Base-by-base conservation (phyloP, 169 alveolate species). In the Plasmodium yoelii region DNA sequence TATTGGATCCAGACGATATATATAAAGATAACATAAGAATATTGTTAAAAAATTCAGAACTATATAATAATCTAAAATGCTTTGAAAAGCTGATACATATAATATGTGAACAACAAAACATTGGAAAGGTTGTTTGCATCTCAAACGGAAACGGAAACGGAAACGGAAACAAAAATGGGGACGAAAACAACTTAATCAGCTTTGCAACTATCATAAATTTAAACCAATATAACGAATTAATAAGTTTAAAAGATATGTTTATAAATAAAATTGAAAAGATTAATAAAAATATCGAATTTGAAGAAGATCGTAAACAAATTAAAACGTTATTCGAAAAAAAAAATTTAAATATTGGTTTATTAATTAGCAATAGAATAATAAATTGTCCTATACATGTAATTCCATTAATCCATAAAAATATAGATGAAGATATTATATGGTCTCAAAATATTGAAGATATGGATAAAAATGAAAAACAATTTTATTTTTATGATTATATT, bases 51-150 rank as follows among this genome's bases (percentile, higher is more conserved):
- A 61, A 68, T 18, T 56, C 70, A 0, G 87, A 86, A 56, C 42
- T 86, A 5, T 86, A 42, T 60, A 34, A 26, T 26, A 60, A 47
- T 86, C 5, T 86, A 34, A 68, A 56, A 19, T 86, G 86, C 42
- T 59, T 67, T 34, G 80, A 69, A 15, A 22, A 86, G 12, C 47
- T 86, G 47, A 18, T 60, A 46, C 57, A 28, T 61, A 47, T 86
- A 5, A 86, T 86, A 56, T 86, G 91, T 51, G 91, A 86, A 22
- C 91, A 86, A 28, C 91, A 86, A 63, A 86, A 86, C 39, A 59
- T 86, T 12, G 91, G 91, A 0, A 86, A 86, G 19, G 60, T 86
- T 44, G 10, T 86, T 0, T 24, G 82, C 19, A 26, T 65, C 3
- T 15, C 71, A 72, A 67, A 53, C 56, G 75, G 61, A n/a, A 15